Evolutionary conservation across 139 green algal species (phyloP).

Genomic region (Tetraselmis chui): DNA sequence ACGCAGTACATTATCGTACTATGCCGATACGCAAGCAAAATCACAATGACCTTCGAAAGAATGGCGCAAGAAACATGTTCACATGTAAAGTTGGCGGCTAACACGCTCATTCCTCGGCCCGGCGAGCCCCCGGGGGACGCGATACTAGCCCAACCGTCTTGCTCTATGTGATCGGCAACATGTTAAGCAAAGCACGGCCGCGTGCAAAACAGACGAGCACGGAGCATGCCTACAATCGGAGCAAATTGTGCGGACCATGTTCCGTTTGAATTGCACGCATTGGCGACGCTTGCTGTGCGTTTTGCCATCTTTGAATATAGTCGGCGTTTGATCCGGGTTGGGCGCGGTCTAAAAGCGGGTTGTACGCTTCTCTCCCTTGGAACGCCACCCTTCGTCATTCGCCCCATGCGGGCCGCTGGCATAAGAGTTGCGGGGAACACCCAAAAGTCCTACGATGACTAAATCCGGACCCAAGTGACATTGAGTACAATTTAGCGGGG

Average conservation of each 20-base stretch:
- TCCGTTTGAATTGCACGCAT: neutral
- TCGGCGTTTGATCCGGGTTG: neutral
- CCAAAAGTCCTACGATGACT: neutral
- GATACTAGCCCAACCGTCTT: neutral
- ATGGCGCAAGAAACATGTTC: neutral
- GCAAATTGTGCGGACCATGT: neutral
- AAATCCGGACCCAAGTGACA: neutral
- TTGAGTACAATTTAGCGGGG: too few relatives aligned
- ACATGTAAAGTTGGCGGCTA: too few relatives aligned
- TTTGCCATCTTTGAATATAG: neutral
- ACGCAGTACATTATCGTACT: neutral
- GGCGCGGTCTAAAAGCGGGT: neutral
- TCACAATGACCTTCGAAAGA: neutral
- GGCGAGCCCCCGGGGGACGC: neutral
- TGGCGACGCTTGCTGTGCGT: neutral
- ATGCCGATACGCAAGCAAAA: neutral
- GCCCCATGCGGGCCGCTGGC: neutral
- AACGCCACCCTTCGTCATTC: neutral
- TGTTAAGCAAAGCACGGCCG: neutral
- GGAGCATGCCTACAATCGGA: neutral
- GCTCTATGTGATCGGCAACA: neutral
- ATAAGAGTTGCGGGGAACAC: neutral
- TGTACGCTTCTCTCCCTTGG: neutral
- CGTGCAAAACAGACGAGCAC: neutral
- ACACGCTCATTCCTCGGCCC: too few relatives aligned